Percentiles rank a stretch among this genome's conserved stretches.
These are phyloP conservation scores for Melaleuca quinquenervia DNA, from an alignment of 345 rosid genomes.

Conservation along the genomic window DNA sequence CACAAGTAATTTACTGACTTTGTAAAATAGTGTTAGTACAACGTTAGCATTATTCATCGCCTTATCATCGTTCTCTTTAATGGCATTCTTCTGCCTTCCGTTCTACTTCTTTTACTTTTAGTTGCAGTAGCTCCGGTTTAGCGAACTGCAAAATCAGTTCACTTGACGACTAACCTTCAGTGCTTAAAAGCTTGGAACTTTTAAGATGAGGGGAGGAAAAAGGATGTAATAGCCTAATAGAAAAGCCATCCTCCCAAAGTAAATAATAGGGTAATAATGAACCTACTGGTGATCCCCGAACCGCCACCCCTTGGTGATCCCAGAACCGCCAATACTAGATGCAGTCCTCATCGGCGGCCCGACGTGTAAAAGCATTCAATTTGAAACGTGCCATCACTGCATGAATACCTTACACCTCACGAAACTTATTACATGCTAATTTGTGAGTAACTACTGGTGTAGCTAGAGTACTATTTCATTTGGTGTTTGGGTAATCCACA, in stretches of 20 bases:
- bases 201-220: background rate
- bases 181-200: background rate
- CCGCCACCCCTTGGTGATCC: too few species aligned
- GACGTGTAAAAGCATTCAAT: background rate
- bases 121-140: background rate
- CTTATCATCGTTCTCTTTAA: background rate
- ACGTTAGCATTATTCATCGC: background rate
- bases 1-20: background rate
- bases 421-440: background rate
- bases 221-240: background rate
- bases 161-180: background rate
- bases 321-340: background rate
- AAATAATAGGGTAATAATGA: background rate
- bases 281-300: background rate
- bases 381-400: background rate
- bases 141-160: background rate
- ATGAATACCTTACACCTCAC: background rate
- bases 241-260: background rate
- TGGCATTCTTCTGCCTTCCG: background rate
- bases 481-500: background rate
- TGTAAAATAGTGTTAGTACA: background rate
- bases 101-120: background rate
- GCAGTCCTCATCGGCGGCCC: background rate
- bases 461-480: background rate
- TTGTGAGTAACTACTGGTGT: background rate